Evolutionary conservation across 1,284 basidiomycete genomes (phyloP), one percentile per base, ranked within the genome.

Genomic region (Baeospora myosura): DNA sequence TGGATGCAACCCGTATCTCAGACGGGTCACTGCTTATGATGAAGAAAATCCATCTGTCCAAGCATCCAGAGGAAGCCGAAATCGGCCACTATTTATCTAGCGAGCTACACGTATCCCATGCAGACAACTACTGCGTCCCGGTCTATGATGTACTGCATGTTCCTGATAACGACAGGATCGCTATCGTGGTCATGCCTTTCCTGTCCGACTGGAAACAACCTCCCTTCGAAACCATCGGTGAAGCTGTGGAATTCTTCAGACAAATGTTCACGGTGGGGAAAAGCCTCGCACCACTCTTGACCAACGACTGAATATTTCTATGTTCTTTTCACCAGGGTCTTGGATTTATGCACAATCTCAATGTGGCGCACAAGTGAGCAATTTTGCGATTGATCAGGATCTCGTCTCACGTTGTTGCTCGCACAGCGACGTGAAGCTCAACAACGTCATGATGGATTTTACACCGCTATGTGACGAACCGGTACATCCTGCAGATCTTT

Each of bases 111-210:
- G 3, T 18, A 17, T 39, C 35, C 5, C 14, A 55, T n/a, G 23
- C 43, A 0, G 14, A 25, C 4, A 64, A 64, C 40, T 59, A 61
- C 38, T 58, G 55, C 22, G 48, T 57, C 2, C 59, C 59, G 2
- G 24, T 63, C 4, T 45, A 54, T 20, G 61, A 63, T 28, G 41
- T 52, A 10, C 45, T 63, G 18, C 31, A 49, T 5, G 46, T 57
- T 14, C 53, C 54, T 10, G 45, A 55, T 17, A 47, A 54, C 18
- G 37, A 45, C 3, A 45, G 51, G n/a, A 26, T 35, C 5, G 34
- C 39, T 4, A 54, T 64, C 28, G 36, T 68, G 4, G 62, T 63
- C 18, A 62, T 63, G 56, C 62, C 59, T 0, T 45, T 60, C 5
- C 47, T 62, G 14, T 48, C 59, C 2, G 42, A 37, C 0, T 60